Conservation (phyloP, 139 green algal genomes). For the Yamagishiella unicocca region DNA sequence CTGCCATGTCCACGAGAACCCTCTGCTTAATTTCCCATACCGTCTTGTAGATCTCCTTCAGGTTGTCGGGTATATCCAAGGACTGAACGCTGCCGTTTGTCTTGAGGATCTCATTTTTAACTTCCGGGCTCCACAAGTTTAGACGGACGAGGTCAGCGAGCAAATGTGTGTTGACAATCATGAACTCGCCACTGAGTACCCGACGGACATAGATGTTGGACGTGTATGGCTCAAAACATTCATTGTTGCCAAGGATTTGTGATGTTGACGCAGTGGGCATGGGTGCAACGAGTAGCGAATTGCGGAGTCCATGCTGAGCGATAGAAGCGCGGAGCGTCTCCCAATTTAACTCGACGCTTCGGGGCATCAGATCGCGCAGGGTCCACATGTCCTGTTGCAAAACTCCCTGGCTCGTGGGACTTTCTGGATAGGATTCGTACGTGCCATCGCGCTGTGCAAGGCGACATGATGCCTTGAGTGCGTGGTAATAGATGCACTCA, state of each 20-base stretch:
- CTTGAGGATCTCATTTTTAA: slow-evolving; percentile 35
- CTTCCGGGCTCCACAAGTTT: slow-evolving; percentile 34
- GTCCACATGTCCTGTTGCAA: slow-evolving; percentile 63
- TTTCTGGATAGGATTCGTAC: slow-evolving; percentile 48
- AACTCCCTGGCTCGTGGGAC: slow-evolving; percentile 42
- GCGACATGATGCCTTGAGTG: slow-evolving; percentile 34
- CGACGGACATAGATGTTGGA: slow-evolving; percentile 52
- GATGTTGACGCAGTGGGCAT: slow-evolving; percentile 60
- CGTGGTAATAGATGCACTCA: slow-evolving; percentile 58
- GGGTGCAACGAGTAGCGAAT: slow-evolving; percentile 51
- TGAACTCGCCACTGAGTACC: slow-evolving; percentile 51
- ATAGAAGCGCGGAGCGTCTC: slow-evolving; percentile 41
- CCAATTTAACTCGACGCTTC: not conserved
- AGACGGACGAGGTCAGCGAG: slow-evolving; percentile 24
- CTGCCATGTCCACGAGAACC: slow-evolving; percentile 46
- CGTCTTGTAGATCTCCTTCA: slow-evolving; percentile 51
- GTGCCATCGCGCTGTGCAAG: slow-evolving; percentile 36
- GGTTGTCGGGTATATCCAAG: not conserved
- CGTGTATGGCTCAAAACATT: slow-evolving; percentile 59
- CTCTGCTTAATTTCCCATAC: slow-evolving; percentile 55
- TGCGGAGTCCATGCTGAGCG: slow-evolving; percentile 32
- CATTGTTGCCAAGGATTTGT: slow-evolving; percentile 59
- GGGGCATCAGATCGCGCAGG: slow-evolving; percentile 28
- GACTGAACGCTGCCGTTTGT: slow-evolving; percentile 57
- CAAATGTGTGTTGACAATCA: slow-evolving; percentile 56